A percentile compares a stretch with the other conserved stretches of the same genome.
Conservation (phyloP, 2,329 filamentous ascomycete species). For the Pestalotiopsis sp. region DNA sequence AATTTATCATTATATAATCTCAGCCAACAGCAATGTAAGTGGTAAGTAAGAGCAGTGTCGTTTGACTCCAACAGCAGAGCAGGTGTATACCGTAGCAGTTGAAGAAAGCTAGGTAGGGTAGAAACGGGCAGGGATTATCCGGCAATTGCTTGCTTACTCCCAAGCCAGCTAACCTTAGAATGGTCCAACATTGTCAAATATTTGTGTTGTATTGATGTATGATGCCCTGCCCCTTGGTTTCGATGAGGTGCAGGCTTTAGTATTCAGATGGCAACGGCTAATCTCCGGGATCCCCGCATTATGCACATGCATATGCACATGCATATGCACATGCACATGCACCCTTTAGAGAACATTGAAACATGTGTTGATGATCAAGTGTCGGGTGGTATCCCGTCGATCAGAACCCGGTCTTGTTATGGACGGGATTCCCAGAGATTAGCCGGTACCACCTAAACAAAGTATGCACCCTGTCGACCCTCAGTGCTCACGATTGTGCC, state of each 20-base stretch:
- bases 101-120: not conserved
- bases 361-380: not conserved
- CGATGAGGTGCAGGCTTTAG: not conserved
- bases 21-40: not conserved
- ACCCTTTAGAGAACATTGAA: not conserved
- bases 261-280: not conserved
- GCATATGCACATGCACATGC: not conserved
- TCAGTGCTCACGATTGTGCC: too few species aligned
- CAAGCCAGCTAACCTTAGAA: not conserved
- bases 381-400: not conserved
- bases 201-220: not conserved
- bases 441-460: not conserved
- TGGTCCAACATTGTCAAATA: not conserved
- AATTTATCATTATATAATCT: not conserved
- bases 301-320: not conserved
- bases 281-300: not conserved
- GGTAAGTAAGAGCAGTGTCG: not conserved
- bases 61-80: not conserved
- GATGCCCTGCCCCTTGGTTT: too few species aligned
- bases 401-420: not conserved
- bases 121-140: not conserved
- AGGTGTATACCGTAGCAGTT: not conserved
- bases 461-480: not conserved
- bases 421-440: too few species aligned
- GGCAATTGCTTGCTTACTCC: not conserved